These are phyloP conservation scores for Lasiodiplodia citricola DNA, from an alignment of 2,329 filamentous ascomycete species.

Conservation along the genomic window DNA sequence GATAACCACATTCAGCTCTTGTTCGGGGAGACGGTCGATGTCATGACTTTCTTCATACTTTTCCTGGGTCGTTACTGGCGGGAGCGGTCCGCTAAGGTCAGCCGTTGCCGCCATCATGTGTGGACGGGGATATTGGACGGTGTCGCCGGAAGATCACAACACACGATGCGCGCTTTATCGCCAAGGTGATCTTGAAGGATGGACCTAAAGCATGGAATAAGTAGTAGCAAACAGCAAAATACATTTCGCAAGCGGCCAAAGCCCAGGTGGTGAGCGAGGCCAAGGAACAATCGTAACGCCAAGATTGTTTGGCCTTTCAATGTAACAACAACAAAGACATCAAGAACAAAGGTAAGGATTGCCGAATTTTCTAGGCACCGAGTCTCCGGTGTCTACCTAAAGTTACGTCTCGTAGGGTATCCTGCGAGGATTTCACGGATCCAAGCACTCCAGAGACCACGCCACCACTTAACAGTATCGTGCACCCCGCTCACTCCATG, in stretches of 20 bases:
- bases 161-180: not conserved
- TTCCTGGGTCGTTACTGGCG: not conserved
- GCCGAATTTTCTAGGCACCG: not conserved
- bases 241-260: not conserved
- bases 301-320: conserved; percentile 16
- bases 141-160: not conserved
- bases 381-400: not conserved
- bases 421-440: not conserved
- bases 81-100: not conserved
- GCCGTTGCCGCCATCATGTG: conserved; percentile 1
- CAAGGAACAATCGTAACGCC: conserved; percentile 23
- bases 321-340: conserved; percentile 22
- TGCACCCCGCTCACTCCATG: not conserved
- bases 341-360: not conserved
- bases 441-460: not conserved
- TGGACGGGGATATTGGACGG: not conserved
- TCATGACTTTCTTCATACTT: conserved; percentile 1
- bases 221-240: conserved; percentile 3
- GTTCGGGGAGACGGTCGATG: not conserved
- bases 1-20: conserved; percentile 15
- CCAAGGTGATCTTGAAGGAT: not conserved
- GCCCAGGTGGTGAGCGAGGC: not conserved
- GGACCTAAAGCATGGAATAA: not conserved
- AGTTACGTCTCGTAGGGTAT: conserved; percentile 4
- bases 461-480: not conserved